Evolutionary conservation across 2,329 filamentous ascomycete species (phyloP), one percentile per base, ranked within the genome.

Genomic region (Ceratocystis cubensis): DNA sequence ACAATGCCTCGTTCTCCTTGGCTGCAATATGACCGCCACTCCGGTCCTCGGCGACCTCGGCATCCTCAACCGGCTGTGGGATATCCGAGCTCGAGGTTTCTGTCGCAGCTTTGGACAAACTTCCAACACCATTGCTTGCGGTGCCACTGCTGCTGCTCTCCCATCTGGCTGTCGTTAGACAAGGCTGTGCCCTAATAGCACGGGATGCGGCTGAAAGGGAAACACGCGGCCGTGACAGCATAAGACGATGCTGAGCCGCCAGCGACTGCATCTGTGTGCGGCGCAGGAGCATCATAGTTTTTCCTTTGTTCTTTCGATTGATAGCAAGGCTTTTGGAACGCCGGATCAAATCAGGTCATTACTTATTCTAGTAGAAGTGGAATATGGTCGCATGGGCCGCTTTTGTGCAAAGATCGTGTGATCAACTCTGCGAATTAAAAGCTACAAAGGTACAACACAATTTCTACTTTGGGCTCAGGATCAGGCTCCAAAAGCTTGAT

Each of bases 21-120:
- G 88, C 82, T n/a, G 82, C 79, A 70, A 97, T 96, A 72, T 96
- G 91, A 0, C 94, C 93, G 8, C 84, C 84, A 69, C 88, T 85
- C 71, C 88, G 81, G 70, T 84, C 83, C 64, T 82, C 84, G 10
- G 80, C 75, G 66, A 75, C 66, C 46, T 67, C 65, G 46, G 66
- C 53, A 46, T 69, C 64, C 28, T 70, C 71, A 0, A 65, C 37
- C 17, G 66, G 57, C 41, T 44, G 48, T n/a, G 50, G 45, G 6
- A 28, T 33, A 17, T 69, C 67, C 8, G 37, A 41, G 37, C 62
- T 37, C 8, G 68, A 20, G 3, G 69, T 57, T 30, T 68, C 59
- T 37, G 68, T 65, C 1, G 64, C 63, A 7, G 71, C 37, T 41
- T 41, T 41, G 37, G 37, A 3, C 37, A 13, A 41, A 4, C 37